These are phyloP conservation scores for Colletotrichum chlorophyti DNA, from an alignment of 2,329 filamentous ascomycete genomes.

Conservation along the genomic window DNA sequence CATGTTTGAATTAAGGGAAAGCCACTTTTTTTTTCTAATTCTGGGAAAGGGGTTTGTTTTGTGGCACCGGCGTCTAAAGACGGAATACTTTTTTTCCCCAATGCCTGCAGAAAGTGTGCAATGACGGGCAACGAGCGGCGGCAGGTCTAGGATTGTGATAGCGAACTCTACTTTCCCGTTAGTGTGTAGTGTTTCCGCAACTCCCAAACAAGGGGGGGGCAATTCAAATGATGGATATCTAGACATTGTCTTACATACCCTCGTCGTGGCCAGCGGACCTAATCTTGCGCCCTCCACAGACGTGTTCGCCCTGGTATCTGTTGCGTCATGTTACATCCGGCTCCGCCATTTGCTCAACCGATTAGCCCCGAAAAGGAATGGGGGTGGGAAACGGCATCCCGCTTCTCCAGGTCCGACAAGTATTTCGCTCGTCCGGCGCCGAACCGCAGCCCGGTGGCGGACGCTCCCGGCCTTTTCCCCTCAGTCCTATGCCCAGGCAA, in stretches of 20 bases:
- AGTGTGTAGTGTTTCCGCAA: background rate
- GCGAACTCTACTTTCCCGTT: background rate
- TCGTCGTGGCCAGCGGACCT: no score
- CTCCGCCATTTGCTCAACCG: no score
- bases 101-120: slow-evolving; percentile 6
- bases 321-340: no score
- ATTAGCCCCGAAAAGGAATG: no score
- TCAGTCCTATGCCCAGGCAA: no score
- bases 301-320: no score
- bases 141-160: background rate
- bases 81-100: slow-evolving; percentile 25
- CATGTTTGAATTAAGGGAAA: slow-evolving; percentile 6
- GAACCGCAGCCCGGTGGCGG: no score
- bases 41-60: slow-evolving; percentile 1
- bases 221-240: background rate
- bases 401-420: no score
- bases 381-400: no score
- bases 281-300: no score
- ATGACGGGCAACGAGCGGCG: background rate
- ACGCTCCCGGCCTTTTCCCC: no score
- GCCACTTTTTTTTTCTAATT: background rate
- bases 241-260: background rate
- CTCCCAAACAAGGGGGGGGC: background rate
- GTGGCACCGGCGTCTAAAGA: slow-evolving; percentile 27
- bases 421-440: no score